Evolutionary conservation across 2,329 filamentous ascomycete genomes (phyloP).

Genomic region (Tolypocladium capitatum): DNA sequence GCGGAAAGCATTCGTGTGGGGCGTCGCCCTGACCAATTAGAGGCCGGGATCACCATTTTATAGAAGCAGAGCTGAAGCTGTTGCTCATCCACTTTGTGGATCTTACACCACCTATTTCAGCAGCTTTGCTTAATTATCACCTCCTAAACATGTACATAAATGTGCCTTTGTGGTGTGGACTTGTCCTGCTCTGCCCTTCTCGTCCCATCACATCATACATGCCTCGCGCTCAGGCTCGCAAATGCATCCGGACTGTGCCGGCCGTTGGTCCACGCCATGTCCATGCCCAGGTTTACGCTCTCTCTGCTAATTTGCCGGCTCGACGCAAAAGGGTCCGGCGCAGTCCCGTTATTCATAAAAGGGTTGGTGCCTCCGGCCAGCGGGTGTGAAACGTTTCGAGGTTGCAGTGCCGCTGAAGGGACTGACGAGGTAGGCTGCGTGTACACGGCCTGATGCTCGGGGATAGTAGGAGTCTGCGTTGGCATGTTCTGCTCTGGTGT

Average conservation of each 20-base stretch:
- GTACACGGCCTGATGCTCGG: conserved; percentile 14
- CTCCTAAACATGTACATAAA: not conserved
- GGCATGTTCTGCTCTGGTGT: conserved; percentile 16
- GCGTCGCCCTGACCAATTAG: too few relatives aligned
- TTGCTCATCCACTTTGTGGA: too few relatives aligned
- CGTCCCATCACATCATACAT: conserved; percentile 25
- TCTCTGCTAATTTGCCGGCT: conserved; percentile 43
- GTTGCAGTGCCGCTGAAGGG: conserved; percentile 10
- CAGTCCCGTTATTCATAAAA: conserved; percentile 28
- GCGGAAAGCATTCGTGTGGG: too few relatives aligned
- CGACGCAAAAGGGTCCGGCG: conserved; percentile 30
- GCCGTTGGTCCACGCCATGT: conserved; percentile 53
- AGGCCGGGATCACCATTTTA: too few relatives aligned
- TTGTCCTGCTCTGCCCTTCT: not conserved
- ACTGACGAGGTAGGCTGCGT: conserved; percentile 14
- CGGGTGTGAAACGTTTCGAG: conserved; percentile 19
- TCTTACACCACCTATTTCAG: too few relatives aligned
- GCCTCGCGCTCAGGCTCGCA: conserved; percentile 56
- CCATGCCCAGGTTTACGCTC: conserved; percentile 53
- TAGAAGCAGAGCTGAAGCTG: too few relatives aligned
- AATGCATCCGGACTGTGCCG: conserved; percentile 71
- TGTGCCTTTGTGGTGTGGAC: not conserved
- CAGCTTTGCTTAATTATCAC: too few relatives aligned
- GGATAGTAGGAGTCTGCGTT: conserved; percentile 13
- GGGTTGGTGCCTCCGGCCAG: conserved; percentile 42